Conservation (phyloP, 2,329 filamentous ascomycete species). For the Endoconidiophora polonica region DNA sequence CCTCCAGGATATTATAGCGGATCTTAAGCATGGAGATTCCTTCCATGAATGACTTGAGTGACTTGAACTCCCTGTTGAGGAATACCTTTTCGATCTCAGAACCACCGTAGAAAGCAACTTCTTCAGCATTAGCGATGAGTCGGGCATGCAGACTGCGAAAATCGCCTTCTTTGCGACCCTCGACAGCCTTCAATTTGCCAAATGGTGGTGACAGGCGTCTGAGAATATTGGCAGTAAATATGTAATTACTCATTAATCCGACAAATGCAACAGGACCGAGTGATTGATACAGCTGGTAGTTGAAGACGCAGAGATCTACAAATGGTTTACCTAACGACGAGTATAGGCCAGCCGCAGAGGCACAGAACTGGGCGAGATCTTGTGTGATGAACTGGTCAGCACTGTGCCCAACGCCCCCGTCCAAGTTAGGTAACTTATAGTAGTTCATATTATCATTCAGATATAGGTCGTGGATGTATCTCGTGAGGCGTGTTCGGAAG, state of each 20-base stretch:
- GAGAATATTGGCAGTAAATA: slow-evolving; percentile 79
- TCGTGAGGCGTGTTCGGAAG: slow-evolving; percentile 82
- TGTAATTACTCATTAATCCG: slow-evolving; percentile 81
- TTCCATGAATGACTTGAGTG: slow-evolving; percentile 93
- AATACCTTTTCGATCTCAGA: slow-evolving; percentile 91
- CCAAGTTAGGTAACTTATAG: slow-evolving; percentile 84
- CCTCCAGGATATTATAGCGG: slow-evolving; percentile 95
- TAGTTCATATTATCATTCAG: slow-evolving; percentile 90
- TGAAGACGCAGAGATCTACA: slow-evolving; percentile 95
- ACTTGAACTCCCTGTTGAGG: slow-evolving; percentile 80
- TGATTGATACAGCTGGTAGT: slow-evolving; percentile 87
- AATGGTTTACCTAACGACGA: slow-evolving; percentile 95
- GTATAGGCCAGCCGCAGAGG: slow-evolving; percentile 79
- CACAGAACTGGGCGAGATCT: slow-evolving; percentile 88
- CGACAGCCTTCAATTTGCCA: slow-evolving; percentile 89
- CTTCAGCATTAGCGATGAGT: slow-evolving; percentile 90
- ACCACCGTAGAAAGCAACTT: slow-evolving; percentile 93
- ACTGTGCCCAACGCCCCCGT: slow-evolving; percentile 79
- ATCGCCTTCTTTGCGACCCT: slow-evolving; percentile 87
- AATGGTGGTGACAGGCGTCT: slow-evolving; percentile 84
- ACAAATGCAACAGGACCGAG: slow-evolving; percentile 75
- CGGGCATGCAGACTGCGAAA: slow-evolving; percentile 83
- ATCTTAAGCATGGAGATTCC: slow-evolving; percentile 96
- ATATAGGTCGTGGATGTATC: slow-evolving; percentile 95
- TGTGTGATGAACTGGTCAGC: slow-evolving; percentile 97